These are phyloP conservation scores for Cytospora mali DNA, from an alignment of 2,329 filamentous ascomycete species.

Conservation along the genomic window DNA sequence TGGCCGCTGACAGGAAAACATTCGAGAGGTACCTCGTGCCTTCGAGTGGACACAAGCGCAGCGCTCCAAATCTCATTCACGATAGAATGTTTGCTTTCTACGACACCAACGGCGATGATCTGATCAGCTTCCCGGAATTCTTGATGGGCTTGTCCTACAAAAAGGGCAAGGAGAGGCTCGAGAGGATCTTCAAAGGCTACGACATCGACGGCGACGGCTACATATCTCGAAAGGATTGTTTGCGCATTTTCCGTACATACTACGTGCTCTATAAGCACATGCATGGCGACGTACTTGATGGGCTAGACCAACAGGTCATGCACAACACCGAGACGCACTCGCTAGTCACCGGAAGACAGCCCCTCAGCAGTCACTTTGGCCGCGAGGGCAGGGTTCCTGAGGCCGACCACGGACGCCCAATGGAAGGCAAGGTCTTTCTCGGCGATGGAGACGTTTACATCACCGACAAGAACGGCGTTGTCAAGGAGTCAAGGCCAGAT, in stretches of 20 bases:
- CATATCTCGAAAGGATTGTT: conserved; percentile 81
- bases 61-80: conserved; percentile 85
- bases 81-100: conserved; percentile 98
- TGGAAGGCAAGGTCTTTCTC: conserved; percentile 68
- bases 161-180: conserved; percentile 69
- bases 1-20: conserved; percentile 89
- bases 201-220: conserved; percentile 88
- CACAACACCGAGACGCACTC: conserved; percentile 76
- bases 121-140: conserved; percentile 94
- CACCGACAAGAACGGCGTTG: conserved; percentile 56
- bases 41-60: conserved; percentile 76
- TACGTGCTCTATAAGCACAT: conserved; percentile 90
- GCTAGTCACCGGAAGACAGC: conserved; percentile 73
- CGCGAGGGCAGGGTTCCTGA: conserved; percentile 70
- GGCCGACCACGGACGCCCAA: conserved; percentile 60
- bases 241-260: conserved; percentile 90
- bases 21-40: conserved; percentile 91
- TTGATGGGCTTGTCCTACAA: conserved; percentile 76
- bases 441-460: conserved; percentile 67
- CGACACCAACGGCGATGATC: conserved; percentile 83
- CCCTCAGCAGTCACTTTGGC: conserved; percentile 74
- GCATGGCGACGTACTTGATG: conserved; percentile 79
- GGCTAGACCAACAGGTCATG: conserved; percentile 76
- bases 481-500: conserved; percentile 63
- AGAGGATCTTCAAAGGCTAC: conserved; percentile 82